A percentile compares a stretch with the other conserved stretches of the same genome.
Conservation (phyloP, 2,329 filamentous ascomycete genomes). For the Bipolaris cookei region DNA sequence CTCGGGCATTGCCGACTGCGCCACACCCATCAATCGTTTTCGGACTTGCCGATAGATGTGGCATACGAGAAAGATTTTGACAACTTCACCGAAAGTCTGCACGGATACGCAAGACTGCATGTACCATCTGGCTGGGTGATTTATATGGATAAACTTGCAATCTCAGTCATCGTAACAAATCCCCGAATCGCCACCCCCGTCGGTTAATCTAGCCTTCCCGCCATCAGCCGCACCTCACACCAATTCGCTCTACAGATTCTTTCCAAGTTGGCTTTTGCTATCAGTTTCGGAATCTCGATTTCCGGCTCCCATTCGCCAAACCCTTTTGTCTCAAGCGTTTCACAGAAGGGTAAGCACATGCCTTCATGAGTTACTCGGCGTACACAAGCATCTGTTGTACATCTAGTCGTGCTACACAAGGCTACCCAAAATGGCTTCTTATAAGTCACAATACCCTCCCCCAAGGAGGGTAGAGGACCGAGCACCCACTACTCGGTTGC, state of each 20-base stretch:
- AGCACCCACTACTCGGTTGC: constrained; percentile 44
- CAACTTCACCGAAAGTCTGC: constrained; percentile 41
- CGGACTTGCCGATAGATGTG: constrained; percentile 40
- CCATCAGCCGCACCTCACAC: constrained; percentile 27
- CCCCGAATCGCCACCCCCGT: constrained; percentile 43
- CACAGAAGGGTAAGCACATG: constrained; percentile 41
- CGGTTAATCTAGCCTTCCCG: constrained; percentile 36
- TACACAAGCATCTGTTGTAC: constrained; percentile 44
- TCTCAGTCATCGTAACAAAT: constrained; percentile 36
- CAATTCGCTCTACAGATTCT: constrained; percentile 32
- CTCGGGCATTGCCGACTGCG: constrained; percentile 41
- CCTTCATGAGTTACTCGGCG: constrained; percentile 51
- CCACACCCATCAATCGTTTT: constrained; percentile 30
- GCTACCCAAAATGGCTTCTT: constrained; percentile 50
- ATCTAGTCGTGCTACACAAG: constrained; percentile 46
- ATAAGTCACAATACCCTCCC: constrained; percentile 48
- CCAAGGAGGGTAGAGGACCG: constrained; percentile 44
- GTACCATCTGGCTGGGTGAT: constrained; percentile 33
- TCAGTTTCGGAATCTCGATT: constrained; percentile 32
- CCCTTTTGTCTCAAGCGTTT: constrained; percentile 25
- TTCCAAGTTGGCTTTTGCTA: constrained; percentile 45
- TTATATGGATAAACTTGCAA: constrained; percentile 43
- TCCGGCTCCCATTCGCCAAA: constrained; percentile 28
- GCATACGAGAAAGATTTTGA: constrained; percentile 30
- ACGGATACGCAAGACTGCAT: constrained; percentile 31